Conservation (phyloP, 2,329 filamentous ascomycete species). For the Fusarium papillatum region DNA sequence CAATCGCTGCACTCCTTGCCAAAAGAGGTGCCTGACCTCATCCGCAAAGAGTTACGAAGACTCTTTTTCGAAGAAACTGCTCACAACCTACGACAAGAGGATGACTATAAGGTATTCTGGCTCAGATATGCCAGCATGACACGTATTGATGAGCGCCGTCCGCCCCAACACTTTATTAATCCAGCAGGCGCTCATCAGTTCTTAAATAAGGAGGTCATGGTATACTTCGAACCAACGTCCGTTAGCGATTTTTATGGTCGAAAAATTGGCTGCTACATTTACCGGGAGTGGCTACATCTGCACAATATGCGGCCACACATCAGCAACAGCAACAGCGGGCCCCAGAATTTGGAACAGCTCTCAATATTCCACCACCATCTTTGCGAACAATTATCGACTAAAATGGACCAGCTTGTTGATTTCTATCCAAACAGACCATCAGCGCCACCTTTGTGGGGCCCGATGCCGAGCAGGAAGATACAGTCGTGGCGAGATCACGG, state of each 20-base stretch:
- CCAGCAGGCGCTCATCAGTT: not conserved
- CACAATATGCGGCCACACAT: not conserved
- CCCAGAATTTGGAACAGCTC: not conserved
- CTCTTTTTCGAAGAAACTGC: not conserved
- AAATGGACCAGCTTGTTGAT: not conserved
- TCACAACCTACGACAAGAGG: not conserved
- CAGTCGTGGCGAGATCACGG: not conserved
- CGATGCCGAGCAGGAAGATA: not conserved
- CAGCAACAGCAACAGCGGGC: not conserved
- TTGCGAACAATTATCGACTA: not conserved
- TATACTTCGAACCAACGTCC: not conserved
- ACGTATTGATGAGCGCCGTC: not conserved
- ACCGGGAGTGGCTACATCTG: not conserved
- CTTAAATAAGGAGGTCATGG: not conserved
- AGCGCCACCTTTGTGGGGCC: not conserved
- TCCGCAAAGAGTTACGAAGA: not conserved
- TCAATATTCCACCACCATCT: not conserved
- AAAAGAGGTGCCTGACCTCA: not conserved
- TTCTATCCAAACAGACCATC: not conserved
- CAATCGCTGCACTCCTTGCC: not conserved
- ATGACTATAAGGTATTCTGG: not conserved
- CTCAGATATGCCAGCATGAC: not conserved
- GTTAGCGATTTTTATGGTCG: not conserved
- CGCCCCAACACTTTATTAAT: not conserved
- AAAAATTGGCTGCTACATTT: not conserved